Evolutionary conservation across 257 asterid genomes (phyloP).

Genomic region (Rhazya stricta): DNA sequence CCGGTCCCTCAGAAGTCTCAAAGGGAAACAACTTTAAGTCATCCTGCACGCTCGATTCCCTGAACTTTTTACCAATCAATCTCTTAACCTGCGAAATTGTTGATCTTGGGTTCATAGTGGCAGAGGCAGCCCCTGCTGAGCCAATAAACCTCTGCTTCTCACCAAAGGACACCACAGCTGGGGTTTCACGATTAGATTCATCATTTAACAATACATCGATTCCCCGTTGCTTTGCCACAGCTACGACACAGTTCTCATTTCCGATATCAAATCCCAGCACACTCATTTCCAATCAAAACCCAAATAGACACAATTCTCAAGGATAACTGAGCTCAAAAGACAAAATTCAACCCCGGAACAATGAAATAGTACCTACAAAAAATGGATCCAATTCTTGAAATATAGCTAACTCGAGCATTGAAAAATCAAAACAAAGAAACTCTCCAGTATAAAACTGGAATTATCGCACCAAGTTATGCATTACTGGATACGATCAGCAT

Average conservation of each 20-base stretch:
- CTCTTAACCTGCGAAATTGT: conserved; percentile 90
- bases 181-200: conserved; percentile 90
- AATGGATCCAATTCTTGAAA: conserved; percentile 10
- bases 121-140: conserved; percentile 85
- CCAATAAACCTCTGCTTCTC: conserved; percentile 93
- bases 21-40: conserved; percentile 71
- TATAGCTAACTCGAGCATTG: conserved; percentile 6
- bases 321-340: conserved; percentile 4
- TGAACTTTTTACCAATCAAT: conserved; percentile 63
- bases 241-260: conserved; percentile 89
- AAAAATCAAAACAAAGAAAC: background rate
- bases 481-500: background rate
- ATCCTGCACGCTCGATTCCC: conserved; percentile 59
- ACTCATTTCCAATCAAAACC: conserved; percentile 52
- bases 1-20: conserved; percentile 65
- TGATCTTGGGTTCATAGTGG: conserved; percentile 88
- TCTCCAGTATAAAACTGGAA: background rate
- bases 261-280: conserved; percentile 91
- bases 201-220: conserved; percentile 82
- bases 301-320: conserved; percentile 19
- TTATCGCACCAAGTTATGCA: background rate
- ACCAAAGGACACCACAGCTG: conserved; percentile 83
- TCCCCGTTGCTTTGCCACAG: conserved; percentile 78
- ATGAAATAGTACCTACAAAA: conserved; percentile 8
- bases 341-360: conserved; percentile 17